Evolutionary conservation across 345 rosid genomes (phyloP), one percentile per base, ranked within the genome.

Genomic region (Capsella bursapastoris): DNA sequence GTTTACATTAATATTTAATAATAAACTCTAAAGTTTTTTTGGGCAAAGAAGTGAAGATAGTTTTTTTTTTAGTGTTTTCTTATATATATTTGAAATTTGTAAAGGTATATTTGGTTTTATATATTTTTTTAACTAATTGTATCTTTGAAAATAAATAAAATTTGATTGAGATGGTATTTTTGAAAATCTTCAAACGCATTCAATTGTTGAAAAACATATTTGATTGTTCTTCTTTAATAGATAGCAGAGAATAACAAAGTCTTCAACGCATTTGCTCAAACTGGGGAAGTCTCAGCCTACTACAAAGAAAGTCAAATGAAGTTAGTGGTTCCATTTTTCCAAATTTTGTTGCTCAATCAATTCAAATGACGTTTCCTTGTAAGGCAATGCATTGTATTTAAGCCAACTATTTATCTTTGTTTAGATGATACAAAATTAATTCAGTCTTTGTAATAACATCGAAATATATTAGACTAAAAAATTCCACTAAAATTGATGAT

Each of bases 271-370:
- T 4, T 52, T 61, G 43, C 52, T 59, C 49, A 71, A 61, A 60
- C 28, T 38, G 22, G 45, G 50, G 32, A 70, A 71, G 40, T 61
- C 43, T 31, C 43, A 61, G 50, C 31, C 61, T 71, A 55, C 28
- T 50, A 8, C 50, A 12, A 61, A 51, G 34, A 40, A 62, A 61
- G 68, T 49, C 22, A 62, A 5, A 16, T 8, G 51, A 50, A 15
- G 51, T 59, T 28, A 28, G 43, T 61, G 75, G 59, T 71, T 28
- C 22, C 75, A 61, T 6, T 27, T 59, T 38, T 60, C 57, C 32
- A 27, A 2, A 9, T 8, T 15, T 55, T 49, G 50, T 37, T 59
- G 59, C 67, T 37, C 50, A 49, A 27, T 60, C 59, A 71, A 38
- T 50, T 49, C 32, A 60, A 37, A 27, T 16, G 44, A 43, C 43